Conservation (phyloP, 768 basidiomycete genomes). For the Hygrocybe punicea region DNA sequence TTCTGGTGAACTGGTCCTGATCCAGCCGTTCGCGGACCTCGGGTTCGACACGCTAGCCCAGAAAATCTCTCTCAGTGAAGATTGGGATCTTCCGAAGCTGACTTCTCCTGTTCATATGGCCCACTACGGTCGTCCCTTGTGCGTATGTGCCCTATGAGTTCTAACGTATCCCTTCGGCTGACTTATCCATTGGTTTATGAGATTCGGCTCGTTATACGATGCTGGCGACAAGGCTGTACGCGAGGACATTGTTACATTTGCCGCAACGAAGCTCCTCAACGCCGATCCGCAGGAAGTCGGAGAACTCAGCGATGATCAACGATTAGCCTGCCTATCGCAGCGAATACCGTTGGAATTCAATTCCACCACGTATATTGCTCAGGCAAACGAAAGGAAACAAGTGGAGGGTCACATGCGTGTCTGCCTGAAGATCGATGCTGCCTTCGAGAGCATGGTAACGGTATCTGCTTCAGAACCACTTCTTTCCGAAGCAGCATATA, state of each 20-base stretch:
- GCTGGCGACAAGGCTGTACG: slow-evolving; percentile 1
- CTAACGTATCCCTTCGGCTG: neutral
- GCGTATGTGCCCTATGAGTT: slow-evolving; percentile 6
- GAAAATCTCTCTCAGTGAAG: slow-evolving; percentile 1
- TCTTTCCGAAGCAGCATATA: slow-evolving; percentile 29
- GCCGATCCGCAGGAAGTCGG: neutral
- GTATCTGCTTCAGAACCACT: slow-evolving; percentile 26
- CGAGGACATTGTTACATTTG: slow-evolving; percentile 8
- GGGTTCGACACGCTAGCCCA: slow-evolving; percentile 20
- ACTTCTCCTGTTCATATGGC: slow-evolving; percentile 14
- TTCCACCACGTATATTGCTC: slow-evolving; percentile 13
- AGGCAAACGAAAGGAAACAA: slow-evolving; percentile 20
- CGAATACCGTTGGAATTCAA: slow-evolving; percentile 31
- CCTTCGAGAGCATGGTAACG: slow-evolving; percentile 22
- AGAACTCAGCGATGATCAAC: slow-evolving; percentile 11
- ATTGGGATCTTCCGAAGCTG: slow-evolving; percentile 14
- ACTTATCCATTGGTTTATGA: neutral
- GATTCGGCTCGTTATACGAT: neutral
- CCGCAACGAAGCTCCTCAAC: slow-evolving; percentile 15
- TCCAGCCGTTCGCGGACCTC: slow-evolving; percentile 17
- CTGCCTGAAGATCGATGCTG: slow-evolving; percentile 18
- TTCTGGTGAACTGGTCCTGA: neutral
- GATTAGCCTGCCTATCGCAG: slow-evolving; percentile 21
- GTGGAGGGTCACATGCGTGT: slow-evolving; percentile 34
- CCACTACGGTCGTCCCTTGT: slow-evolving; percentile 29